Conservation (phyloP, 2,329 filamentous ascomycete genomes). For the Aspergillus latus region DNA sequence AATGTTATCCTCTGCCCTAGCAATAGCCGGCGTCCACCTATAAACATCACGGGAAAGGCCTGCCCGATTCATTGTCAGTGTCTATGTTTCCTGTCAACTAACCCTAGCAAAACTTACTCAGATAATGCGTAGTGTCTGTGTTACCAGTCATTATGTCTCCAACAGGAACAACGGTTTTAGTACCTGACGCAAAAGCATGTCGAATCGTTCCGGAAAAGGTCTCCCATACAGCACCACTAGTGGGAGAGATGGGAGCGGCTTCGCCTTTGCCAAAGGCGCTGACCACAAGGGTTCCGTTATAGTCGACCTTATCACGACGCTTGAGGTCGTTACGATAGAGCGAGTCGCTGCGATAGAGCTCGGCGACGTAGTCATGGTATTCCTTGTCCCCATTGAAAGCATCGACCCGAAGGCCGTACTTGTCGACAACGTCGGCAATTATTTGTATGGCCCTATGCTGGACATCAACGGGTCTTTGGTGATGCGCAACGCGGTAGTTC, state of each 20-base stretch:
- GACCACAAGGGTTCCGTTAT: not conserved
- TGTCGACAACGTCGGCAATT: not conserved
- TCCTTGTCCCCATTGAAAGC: not conserved
- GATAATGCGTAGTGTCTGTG: constrained; percentile 1
- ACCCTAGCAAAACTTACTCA: not conserved
- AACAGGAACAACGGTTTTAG: not conserved
- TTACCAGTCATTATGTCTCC: constrained; percentile 4
- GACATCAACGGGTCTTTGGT: not conserved
- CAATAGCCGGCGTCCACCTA: constrained; percentile 3
- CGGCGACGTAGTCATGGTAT: not conserved
- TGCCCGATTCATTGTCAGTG: not conserved
- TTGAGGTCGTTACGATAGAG: not conserved
- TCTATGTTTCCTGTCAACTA: too few relatives aligned
- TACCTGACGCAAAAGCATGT: not conserved
- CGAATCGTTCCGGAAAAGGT: constrained; percentile 2
- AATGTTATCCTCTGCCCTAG: not conserved
- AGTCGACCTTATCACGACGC: constrained; percentile 1
- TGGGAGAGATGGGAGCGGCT: not conserved
- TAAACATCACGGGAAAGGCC: constrained; percentile 4
- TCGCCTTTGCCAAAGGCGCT: not conserved
- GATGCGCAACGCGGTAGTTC: constrained; percentile 4
- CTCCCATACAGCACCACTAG: not conserved
- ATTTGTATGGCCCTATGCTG: not conserved
- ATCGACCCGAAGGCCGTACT: not conserved
- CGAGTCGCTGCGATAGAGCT: not conserved